Evolutionary conservation across 441 rosid genomes (phyloP), one percentile per base, ranked within the genome.

Genomic region (Theobroma grandiflorum): DNA sequence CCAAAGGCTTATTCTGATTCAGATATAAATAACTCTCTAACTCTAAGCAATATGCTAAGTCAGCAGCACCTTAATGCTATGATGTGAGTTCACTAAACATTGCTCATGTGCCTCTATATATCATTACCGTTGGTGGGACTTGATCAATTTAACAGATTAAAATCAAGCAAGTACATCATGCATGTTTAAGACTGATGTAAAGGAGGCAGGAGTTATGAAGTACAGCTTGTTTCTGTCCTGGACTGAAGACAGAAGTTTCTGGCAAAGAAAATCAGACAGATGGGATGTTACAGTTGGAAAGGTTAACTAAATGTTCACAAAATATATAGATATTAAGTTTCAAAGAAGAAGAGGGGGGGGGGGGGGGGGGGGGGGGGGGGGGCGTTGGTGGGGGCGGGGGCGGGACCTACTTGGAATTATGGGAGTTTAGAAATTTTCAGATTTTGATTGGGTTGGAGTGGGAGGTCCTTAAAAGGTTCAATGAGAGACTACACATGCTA

Each of bases 231-330:
- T 43, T 62, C 11, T 62, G 58, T 16, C 70, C 43, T 45, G 58
- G 18, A 59, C 20, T 16, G 70, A 45, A 31, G 78, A 58, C 67
- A 22, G 52, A 58, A 42, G 52, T 42, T 73, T 20, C n/a, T 22
- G 53, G 15, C 22, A 59, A 74, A 59, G 53, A 31, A 74, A 61
- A 26, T 8, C 49, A 47, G 72, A 76, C 72, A 76, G 72, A 64
- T 76, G 22, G 71, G 79, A 55, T 49, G 59, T 49, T 11, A 49
- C 71, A 64, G 72, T 47, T 63, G 79, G 79, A 76, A 76, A 47
- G 72, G 62, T 18, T 18, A 33, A 57, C 50, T 20, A 37, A 73
- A 57, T 55, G 66, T 57, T 74, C 66, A 7, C n/a, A 20, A 57
- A 40, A 57, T 20, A 58, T 20, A 38, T 6, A 74, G 42, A 22